Base-by-base conservation (phyloP, 345 rosid species). In the Arabidopsis thaliana region DNA sequence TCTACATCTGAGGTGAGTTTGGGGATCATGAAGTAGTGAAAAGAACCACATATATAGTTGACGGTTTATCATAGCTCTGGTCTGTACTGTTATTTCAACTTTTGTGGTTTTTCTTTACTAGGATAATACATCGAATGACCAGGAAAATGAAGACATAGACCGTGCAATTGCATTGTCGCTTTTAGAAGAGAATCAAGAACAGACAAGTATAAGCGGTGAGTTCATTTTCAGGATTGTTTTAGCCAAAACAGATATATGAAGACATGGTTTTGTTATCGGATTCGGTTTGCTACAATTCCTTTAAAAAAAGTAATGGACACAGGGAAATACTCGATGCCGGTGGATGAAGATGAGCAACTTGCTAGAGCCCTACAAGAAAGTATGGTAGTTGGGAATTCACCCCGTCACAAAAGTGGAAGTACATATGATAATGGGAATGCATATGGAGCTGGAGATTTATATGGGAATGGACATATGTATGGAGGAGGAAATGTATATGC, bases 361-460 rank as follows among this genome's bases (percentile, higher is more conserved):
- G 99, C 97, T 30, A 85, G 88, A 83, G 99, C 97, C 24, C 5
- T 89, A 72, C 94, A 92, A 83, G 97, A 92, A 73, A 95, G 97
- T 81, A 80, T 92, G 83, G 84, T 61, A 24, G 76, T 85, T 55
- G 91, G 86, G 72, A 78, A 89, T 79, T 84, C 96, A 58, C 85
- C 89, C 69, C 44, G 36, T 53, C 72, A 62, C 74, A 74, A 59
- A 60, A 38, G 69, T 44, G 85, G 80, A 46, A 37, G 40, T 56
- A 55, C 75, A 1, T 67, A 53, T 68, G 79, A 78, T 79, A 55
- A 20, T 73, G 85, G 79, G 61, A 77, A 78, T 62, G 36, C 75
- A 25, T 79, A 73, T 62, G 82, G 82, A 32, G 28, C 24, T 79
- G 82, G 71, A 48, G 59, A 79, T 63, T 13, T 73, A 34, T 64